Percentiles rank a stretch among this genome's conserved stretches.
Conservation (phyloP, 495 filamentous ascomycete species). For the Xylaria cubensis region DNA sequence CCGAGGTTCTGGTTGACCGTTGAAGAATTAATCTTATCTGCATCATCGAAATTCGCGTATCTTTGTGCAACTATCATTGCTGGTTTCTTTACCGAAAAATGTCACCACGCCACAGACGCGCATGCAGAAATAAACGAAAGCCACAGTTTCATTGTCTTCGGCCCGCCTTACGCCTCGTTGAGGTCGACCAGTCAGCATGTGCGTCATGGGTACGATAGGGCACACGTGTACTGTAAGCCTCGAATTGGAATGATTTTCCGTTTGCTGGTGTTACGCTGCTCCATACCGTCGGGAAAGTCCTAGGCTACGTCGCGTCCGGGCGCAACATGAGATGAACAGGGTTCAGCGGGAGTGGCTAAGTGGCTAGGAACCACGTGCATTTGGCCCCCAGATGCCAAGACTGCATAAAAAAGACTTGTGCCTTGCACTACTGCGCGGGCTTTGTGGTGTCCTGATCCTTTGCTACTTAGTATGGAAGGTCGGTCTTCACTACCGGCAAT, state of each 20-base stretch:
- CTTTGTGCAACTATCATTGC: background rate
- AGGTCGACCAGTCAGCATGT: too few species aligned
- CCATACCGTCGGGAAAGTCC: background rate
- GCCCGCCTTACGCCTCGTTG: too few species aligned
- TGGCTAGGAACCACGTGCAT: background rate
- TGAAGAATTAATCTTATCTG: background rate
- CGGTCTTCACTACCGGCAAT: background rate
- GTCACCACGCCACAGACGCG: background rate
- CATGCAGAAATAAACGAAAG: background rate
- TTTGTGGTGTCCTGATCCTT: background rate
- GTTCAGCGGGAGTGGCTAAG: background rate
- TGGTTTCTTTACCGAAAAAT: background rate
- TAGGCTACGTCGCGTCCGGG: background rate
- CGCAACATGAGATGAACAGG: background rate
- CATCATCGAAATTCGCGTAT: conserved; percentile 4
- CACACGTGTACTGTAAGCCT: background rate
- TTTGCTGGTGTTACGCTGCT: background rate
- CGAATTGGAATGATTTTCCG: conserved; percentile 3
- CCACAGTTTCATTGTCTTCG: background rate
- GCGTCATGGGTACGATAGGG: background rate
- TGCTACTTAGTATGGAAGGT: background rate
- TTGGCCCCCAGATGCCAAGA: background rate
- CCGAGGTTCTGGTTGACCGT: conserved; percentile 3
- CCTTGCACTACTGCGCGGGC: conserved; percentile 5
- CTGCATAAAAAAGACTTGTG: background rate